These are phyloP conservation scores for Pseudonitzschia pungens DNA, from an alignment of 108 stramenopile genomes.

Conservation along the genomic window DNA sequence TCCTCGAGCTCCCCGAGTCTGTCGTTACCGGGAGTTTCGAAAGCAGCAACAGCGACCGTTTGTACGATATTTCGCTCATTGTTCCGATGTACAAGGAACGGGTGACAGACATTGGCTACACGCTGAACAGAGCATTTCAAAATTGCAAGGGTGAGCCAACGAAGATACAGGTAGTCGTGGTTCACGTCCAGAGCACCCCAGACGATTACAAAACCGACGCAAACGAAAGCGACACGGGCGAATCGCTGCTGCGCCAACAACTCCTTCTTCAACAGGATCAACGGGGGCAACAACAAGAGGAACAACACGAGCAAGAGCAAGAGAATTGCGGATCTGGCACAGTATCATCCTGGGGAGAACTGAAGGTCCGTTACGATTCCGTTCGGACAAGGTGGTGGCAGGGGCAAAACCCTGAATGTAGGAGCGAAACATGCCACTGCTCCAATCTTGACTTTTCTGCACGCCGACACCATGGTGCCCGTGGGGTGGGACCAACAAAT, in stretches of 20 bases:
- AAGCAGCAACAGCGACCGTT: background rate
- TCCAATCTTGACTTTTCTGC: slow-evolving; percentile 71
- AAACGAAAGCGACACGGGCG: background rate
- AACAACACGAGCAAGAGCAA: no score
- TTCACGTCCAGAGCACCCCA: background rate
- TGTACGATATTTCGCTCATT: slow-evolving; percentile 6
- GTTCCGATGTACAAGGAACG: slow-evolving; percentile 14
- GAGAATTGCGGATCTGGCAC: background rate
- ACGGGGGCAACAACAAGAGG: background rate
- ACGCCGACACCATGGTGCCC: slow-evolving; percentile 73
- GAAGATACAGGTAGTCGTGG: background rate
- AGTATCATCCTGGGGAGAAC: background rate
- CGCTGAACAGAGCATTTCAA: background rate
- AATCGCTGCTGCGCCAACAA: background rate
- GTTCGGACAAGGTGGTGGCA: slow-evolving; percentile 57
- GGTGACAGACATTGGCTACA: background rate
- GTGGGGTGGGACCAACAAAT: slow-evolving; percentile 58
- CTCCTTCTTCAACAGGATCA: slow-evolving; percentile 1
- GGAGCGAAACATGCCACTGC: slow-evolving; percentile 67
- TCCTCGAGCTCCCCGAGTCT: background rate
- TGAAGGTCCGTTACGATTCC: slow-evolving; percentile 26
- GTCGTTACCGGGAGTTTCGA: background rate
- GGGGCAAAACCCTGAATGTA: slow-evolving; percentile 74
- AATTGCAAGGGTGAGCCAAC: background rate
- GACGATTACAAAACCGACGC: background rate